Evolutionary conservation across 306 rosid genomes (phyloP).

Genomic region (Vicia villosa): DNA sequence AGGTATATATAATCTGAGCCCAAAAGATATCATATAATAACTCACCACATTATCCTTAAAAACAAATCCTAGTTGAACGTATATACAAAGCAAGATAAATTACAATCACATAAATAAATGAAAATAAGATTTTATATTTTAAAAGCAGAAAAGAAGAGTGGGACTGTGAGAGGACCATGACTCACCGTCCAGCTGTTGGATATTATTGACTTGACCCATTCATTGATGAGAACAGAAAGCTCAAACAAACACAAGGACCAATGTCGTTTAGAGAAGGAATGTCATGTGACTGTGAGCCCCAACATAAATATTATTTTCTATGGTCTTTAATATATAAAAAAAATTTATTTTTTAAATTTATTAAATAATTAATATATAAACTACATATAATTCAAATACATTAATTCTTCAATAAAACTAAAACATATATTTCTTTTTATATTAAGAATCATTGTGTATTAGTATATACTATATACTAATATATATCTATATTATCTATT

Average conservation of each 20-base stretch:
- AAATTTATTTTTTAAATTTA: no score
- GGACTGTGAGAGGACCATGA: conserved; percentile 8
- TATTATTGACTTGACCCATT: conserved; percentile 35
- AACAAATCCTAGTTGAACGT: conserved; percentile 5
- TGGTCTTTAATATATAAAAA: no score
- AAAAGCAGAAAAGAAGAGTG: not conserved
- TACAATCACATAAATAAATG: not conserved
- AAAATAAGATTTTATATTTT: not conserved
- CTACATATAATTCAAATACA: no score
- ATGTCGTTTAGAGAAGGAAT: conserved; percentile 46
- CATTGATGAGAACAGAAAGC: conserved; percentile 35
- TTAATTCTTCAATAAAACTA: no score
- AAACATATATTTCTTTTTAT: no score
- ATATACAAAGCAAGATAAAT: conserved; percentile 4
- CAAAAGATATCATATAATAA: not conserved
- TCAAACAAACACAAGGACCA: conserved; percentile 34
- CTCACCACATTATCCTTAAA: conserved; percentile 6
- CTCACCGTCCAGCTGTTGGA: conserved; percentile 33
- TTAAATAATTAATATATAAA: no score
- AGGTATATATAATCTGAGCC: not conserved
- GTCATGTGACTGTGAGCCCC: conserved; percentile 47
- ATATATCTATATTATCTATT: no score
- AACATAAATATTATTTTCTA: not conserved
- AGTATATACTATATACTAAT: no score
- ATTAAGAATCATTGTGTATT: no score